Base-by-base conservation (phyloP, 2,329 filamentous ascomycete species). In the Fusarium metavorans region DNA sequence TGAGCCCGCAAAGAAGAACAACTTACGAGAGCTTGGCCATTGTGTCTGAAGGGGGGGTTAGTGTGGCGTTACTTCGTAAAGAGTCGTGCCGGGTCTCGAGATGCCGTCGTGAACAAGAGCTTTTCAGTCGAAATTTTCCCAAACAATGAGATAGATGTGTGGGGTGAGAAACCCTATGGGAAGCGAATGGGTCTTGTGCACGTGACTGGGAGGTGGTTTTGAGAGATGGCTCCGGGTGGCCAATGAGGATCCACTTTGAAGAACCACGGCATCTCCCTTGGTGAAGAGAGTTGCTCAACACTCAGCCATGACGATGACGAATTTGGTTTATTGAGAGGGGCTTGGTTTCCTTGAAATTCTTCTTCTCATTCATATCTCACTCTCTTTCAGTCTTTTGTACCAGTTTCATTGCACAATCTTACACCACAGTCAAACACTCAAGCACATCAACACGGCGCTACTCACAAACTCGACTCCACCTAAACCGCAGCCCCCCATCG, bases 1-100 rank as follows among this genome's bases (percentile, higher is more conserved):
- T 37, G 50, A 63, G 43, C 62, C 39, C 45, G 14, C 70, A 41
- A 14, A 60, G 39, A 73, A 59, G 35, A 34, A n/a, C 52, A 75
- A 75, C 89, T 87, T 87, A 91, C 89, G 88, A 90, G 79, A 88
- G 81, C 86, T 91, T 91, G 85, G 89, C 89, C 89, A 91, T 91
- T 89, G 84, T 87, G 83, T 86, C 84, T 84, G 85, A 76, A 83
- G 83, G 84, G 80, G 83, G 84, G 80, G 25, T 82, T 75, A 75
- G 80, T 82, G 79, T 81, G 83, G 80, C 82, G 83, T 84, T 83
- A 81, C 77, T 82, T 83, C 81, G 81, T 82, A 74, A 79, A 75
- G 77, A 81, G 80, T 79, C 73, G 78, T 82, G 79, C 81, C 82
- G 80, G 79, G 78, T 82, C 79, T 81, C 80, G 77, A 78, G 77